These are phyloP conservation scores for Starmerella cellae DNA, from an alignment of 805 yeast species.

Conservation along the genomic window DNA sequence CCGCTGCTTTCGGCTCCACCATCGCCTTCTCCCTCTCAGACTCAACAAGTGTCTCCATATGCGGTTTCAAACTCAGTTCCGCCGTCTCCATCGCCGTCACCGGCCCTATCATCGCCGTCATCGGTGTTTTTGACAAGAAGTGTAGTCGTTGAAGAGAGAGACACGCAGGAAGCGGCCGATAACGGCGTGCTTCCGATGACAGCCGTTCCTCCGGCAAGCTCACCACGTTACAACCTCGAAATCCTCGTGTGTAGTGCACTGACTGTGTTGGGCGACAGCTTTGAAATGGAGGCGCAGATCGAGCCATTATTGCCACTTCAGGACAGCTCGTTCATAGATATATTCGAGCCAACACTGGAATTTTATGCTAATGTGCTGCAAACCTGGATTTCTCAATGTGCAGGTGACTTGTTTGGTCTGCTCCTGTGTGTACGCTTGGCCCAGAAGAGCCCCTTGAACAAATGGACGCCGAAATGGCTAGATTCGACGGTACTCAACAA, in stretches of 20 bases:
- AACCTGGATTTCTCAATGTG: slow-evolving; percentile 11
- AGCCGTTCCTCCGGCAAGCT: slow-evolving; percentile 7
- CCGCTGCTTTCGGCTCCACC: too few relatives aligned
- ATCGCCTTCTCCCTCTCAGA: too few relatives aligned
- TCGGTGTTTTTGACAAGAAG: too few relatives aligned
- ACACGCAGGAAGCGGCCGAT: not conserved
- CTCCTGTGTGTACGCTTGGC: slow-evolving; percentile 59
- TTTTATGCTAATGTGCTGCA: slow-evolving; percentile 6
- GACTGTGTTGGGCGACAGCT: slow-evolving; percentile 13
- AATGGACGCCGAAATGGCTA: slow-evolving; percentile 43
- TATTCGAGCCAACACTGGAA: slow-evolving; percentile 10
- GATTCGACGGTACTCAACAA: slow-evolving; percentile 44
- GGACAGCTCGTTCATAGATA: not conserved
- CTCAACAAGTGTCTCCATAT: too few relatives aligned
- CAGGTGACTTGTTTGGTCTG: slow-evolving; percentile 59
- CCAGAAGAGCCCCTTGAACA: slow-evolving; percentile 58
- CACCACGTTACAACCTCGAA: slow-evolving; percentile 15
- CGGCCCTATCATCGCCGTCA: too few relatives aligned
- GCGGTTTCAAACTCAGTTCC: too few relatives aligned
- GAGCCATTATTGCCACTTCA: not conserved
- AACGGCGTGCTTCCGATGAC: slow-evolving; percentile 12
- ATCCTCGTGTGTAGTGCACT: slow-evolving; percentile 16
- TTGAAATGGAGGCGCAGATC: slow-evolving; percentile 11
- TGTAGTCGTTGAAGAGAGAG: too few relatives aligned
- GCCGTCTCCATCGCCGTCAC: too few relatives aligned